Base-by-base conservation (phyloP, 2,329 filamentous ascomycete species). In the Penicillium concentricum region DNA sequence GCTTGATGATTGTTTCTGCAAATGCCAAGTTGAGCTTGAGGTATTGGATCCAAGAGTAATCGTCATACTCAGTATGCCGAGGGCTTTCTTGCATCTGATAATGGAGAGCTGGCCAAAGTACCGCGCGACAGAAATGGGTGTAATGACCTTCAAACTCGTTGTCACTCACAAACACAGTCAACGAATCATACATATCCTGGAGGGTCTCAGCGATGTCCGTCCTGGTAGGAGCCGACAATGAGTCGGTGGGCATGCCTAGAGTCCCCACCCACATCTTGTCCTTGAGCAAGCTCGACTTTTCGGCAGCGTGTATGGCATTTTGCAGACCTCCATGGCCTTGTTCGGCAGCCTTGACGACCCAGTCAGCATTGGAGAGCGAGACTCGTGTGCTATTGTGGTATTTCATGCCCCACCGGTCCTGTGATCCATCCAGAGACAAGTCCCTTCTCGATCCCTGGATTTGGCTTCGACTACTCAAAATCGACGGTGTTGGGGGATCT, bases 11-110 rank as follows among this genome's bases (percentile, higher is more conserved):
- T 69, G 87, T 88, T 72, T 96, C 89, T 32, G 93, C 92, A 74
- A 97, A 97, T 1, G 89, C 89, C 72, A 93, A 89, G 76, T 97
- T 97, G 69, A 97, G 84, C 52, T 89, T 90, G 69, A 91, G 88
- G 69, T 97, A 97, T 78, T 90, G 94, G 64, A 90, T 85, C 91
- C 92, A 97, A 0, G 92, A 96, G 74, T 97, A 92, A 67, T 97
- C 93, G 72, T 95, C 88, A 72, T 96, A 97, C 0, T 93, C 92
- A 71, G 96, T 97, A 84, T 92, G 96, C 79, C 96, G 95, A 38
- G 93, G 92, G 69, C 93, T 93, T 72, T 97, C 93, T 2, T 93
- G 93, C 63, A 97, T 95, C 73, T 96, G 92, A 74, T 97, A 97
- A 76, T 97, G 92, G 75, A 97, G 94, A 61, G 96, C 92, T 1